Percentiles rank a stretch among this genome's conserved stretches.
These are phyloP conservation scores for Tremella fuciformis DNA, from an alignment of 768 basidiomycete genomes.

Conservation along the genomic window DNA sequence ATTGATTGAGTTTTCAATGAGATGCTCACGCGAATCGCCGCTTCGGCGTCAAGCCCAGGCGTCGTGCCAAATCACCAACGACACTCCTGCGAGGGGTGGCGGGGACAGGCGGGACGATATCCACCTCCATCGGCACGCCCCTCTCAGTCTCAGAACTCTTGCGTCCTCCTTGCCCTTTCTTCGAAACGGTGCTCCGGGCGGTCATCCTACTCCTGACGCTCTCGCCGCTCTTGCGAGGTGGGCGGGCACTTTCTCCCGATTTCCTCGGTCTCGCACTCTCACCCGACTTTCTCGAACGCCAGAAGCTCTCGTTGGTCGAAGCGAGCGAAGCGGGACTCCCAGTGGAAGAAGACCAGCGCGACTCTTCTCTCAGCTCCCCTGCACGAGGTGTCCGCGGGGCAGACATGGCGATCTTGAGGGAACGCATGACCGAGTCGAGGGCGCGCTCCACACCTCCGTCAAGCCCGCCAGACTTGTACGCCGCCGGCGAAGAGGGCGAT, in stretches of 20 bases:
- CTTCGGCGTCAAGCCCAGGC: constrained; percentile 40
- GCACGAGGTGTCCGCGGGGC: constrained; percentile 13
- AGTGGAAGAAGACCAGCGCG: constrained; percentile 39
- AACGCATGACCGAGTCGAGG: constrained; percentile 36
- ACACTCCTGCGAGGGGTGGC: constrained; percentile 19
- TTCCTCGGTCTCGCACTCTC: constrained; percentile 22
- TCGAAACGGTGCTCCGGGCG: neutral
- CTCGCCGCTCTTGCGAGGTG: constrained; percentile 15
- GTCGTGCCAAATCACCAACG: constrained; percentile 32
- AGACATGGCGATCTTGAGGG: constrained; percentile 22
- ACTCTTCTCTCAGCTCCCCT: constrained; percentile 14
- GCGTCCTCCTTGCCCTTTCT: neutral
- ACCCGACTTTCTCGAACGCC: constrained; percentile 25
- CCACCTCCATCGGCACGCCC: neutral
- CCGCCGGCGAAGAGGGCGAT: constrained; percentile 25
- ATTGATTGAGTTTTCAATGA: neutral
- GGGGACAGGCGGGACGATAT: constrained; percentile 7
- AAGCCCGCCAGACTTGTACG: constrained; percentile 16
- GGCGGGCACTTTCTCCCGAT: constrained; percentile 1
- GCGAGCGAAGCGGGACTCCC: constrained; percentile 5
- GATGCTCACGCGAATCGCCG: constrained; percentile 24
- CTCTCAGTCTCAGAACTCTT: constrained; percentile 1
- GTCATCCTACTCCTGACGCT: neutral
- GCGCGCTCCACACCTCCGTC: constrained; percentile 32
- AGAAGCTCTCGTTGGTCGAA: constrained; percentile 10